Conservation (phyloP, 2,329 filamentous ascomycete genomes). For the Hypoxylon sp. region DNA sequence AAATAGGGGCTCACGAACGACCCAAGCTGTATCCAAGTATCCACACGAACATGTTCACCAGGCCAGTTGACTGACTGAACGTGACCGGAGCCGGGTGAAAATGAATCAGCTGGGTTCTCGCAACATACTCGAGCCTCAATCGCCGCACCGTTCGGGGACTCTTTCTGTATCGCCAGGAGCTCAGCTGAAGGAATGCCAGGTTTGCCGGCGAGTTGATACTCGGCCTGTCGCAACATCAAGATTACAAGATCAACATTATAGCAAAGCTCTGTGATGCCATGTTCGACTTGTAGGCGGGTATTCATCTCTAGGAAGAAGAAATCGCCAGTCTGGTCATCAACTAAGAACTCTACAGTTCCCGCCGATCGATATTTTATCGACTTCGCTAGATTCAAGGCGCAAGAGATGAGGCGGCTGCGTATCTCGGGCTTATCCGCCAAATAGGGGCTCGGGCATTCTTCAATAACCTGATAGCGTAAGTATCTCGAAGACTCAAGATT, state of each 20-base stretch:
- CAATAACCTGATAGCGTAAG: conserved; percentile 63
- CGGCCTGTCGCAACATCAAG: conserved; percentile 58
- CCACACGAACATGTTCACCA: conserved; percentile 65
- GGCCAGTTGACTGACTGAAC: conserved; percentile 71
- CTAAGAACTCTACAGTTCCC: conserved; percentile 68
- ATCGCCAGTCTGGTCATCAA: conserved; percentile 72
- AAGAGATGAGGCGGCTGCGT: conserved; percentile 49
- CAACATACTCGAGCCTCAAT: conserved; percentile 61
- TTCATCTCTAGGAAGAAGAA: conserved; percentile 72
- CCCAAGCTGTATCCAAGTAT: conserved; percentile 74
- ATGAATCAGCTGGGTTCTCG: conserved; percentile 70
- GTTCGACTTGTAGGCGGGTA: conserved; percentile 80
- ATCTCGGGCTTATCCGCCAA: conserved; percentile 57
- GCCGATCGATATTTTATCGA: conserved; percentile 53
- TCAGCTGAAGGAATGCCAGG: conserved; percentile 39
- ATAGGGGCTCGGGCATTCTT: conserved; percentile 77
- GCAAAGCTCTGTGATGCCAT: conserved; percentile 84
- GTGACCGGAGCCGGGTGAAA: conserved; percentile 70
- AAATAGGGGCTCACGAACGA: conserved; percentile 70
- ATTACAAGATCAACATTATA: conserved; percentile 81
- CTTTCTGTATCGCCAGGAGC: conserved; percentile 27
- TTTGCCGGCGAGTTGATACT: conserved; percentile 49
- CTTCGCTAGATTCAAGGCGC: conserved; percentile 33
- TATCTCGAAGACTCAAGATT: not conserved
- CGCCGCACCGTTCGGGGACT: conserved; percentile 52